Evolutionary conservation across 805 yeast genomes (phyloP), one percentile per base, ranked within the genome.

Genomic region (Barnettozyma salicaria): DNA sequence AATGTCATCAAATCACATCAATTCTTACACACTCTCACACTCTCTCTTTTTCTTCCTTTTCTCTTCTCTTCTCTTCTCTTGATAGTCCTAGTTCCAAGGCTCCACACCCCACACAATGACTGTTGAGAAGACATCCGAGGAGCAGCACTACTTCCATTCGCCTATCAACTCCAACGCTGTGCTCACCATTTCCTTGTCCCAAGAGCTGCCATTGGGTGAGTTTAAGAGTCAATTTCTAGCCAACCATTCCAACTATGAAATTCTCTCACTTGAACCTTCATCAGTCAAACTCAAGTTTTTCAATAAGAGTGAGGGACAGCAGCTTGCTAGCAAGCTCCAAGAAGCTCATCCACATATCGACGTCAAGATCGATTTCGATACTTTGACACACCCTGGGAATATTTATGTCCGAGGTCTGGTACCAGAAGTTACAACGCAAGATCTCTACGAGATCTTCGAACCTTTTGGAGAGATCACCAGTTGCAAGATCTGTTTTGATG

Each of bases 311-410:
- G 42, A 48, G 5, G 50, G 52, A 10, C 41, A 39, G 13, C 11
- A 12, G 2, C 27, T 49, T 3, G 29, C 36, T 20, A 34, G 37
- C 6, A 13, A 34, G 17, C n/a, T 45, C n/a, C 10, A 12, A 4
- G 17, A 17, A 6, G 36, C 31, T 5, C 32, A 26, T 11, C 27
- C 29, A 3, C 36, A 28, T 2, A 10, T 36, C 4, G 12, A 33
- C 7, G 30, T 49, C 9, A 43, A 43, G 14, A 43, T 59, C 16
- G 47, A 46, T 30, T 46, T 30, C 36, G 59, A 60, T 30, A 38
- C 59, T 1, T 47, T 68, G 9, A 64, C 73, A 3, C 74, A 71
- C 43, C 83, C 82, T 1, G 84, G 82, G 2, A 68, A 70, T 42
- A 50, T 77, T 17, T 76, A 72, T 51, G 68, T 76, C 14, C 64